phyloP scores from a whole-genome alignment of 352 stramenopile genomes.

The Globisporangium megalacanthum region DNA sequence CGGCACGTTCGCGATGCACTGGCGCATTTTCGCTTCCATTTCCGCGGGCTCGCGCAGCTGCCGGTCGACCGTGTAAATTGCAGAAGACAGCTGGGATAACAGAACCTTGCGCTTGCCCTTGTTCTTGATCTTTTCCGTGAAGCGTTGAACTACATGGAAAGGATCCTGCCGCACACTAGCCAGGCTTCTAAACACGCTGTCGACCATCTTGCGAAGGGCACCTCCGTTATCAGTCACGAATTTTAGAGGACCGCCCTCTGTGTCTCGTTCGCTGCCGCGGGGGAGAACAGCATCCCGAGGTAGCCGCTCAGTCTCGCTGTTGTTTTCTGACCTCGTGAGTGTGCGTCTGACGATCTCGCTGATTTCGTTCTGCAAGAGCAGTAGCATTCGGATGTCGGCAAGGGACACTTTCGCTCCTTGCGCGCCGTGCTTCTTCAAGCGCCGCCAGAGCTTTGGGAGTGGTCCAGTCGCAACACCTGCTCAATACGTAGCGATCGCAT shows the following conservation, averaged over 20 bases:
- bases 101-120: neutral
- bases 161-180: neutral
- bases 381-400: neutral
- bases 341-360: neutral
- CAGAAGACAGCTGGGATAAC: neutral
- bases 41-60: neutral
- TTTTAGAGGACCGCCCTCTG: neutral
- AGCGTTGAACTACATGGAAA: neutral
- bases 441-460: neutral
- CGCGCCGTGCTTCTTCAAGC: neutral
- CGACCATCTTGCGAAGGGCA: neutral
- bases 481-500: neutral
- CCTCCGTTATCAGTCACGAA: neutral
- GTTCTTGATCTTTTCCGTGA: neutral
- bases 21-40: neutral
- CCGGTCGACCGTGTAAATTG: neutral
- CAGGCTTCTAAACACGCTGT: neutral
- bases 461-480: neutral
- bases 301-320: neutral
- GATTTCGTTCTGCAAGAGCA: neutral
- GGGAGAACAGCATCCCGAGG: neutral
- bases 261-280: neutral
- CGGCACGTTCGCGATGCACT: neutral
- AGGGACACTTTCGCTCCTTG: neutral
- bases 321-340: neutral